Evolutionary conservation across 2,329 filamentous ascomycete species (phyloP), one percentile per base, ranked within the genome.

Genomic region (Aureobasidium musti): DNA sequence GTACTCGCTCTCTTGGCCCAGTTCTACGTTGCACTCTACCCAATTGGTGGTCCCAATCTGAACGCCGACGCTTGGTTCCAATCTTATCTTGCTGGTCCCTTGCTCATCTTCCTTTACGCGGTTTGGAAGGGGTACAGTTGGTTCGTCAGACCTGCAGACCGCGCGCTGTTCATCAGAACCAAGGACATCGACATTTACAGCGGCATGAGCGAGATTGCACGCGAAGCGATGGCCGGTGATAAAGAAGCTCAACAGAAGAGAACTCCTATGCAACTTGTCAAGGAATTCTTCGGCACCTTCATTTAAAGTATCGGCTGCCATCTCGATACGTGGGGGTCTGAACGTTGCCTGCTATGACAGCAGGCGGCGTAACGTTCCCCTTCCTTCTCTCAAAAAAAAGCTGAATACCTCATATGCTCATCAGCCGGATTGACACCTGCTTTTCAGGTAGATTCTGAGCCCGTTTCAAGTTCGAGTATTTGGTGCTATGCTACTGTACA

Each of bases 1-100:
- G 67, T 82, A 28, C 66, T 87, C 30, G 82, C 84, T 41, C 75
- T 86, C 28, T 74, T 82, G n/a, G 85, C 84, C 41, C 84, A 72
- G 37, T 72, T 72, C 61, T 71, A 68, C 39, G 56, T 67, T 35
- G 68, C 66, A 13, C 26, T 67, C n/a, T 67, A 50, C 26, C 64
- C 45, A 50, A 57, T 57, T 23, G 63, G 65, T 57, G 68, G 47
- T 6, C 21, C 35, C n/a, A 63, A 60, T 35, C 43, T 68, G 14
- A 45, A 63, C 19, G 59, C 70, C 8, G 43, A 52, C 14, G 30
- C 30, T 33, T 73, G 69, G 65, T 73, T 73, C 67, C 39, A 68
- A n/a, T 35, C 35, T 10, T 72, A 72, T 57, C 67, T 73, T 28
- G 70, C 71, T 21, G 70, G 66, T 21, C 68, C 68, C 21, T 56